Percentiles rank a stretch among this genome's conserved stretches.
phyloP scores from a whole-genome alignment of 2,329 filamentous ascomycete species.

The Bipolaris sorokiniana region DNA sequence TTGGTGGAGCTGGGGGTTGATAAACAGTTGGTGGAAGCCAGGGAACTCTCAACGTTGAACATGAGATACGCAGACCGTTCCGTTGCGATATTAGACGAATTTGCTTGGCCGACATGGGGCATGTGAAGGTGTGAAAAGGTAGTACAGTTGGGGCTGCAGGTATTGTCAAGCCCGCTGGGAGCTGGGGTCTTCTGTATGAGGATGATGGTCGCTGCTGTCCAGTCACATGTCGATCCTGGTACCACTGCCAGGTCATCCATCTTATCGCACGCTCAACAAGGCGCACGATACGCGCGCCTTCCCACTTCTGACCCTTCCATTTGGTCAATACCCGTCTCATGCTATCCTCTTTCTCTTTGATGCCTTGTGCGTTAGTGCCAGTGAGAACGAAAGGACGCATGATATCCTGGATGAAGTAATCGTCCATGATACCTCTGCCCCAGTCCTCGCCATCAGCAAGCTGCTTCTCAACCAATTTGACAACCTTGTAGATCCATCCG shows the following conservation, averaged over 20 bases:
- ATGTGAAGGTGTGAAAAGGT: slow-evolving; percentile 97
- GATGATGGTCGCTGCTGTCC: slow-evolving; percentile 61
- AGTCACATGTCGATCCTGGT: slow-evolving; percentile 76
- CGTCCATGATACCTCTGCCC: slow-evolving; percentile 73
- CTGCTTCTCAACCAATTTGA: slow-evolving; percentile 88
- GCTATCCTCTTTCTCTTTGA: slow-evolving; percentile 46
- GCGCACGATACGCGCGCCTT: slow-evolving; percentile 83
- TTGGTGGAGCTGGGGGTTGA: slow-evolving; percentile 81
- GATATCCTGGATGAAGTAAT: slow-evolving; percentile 50
- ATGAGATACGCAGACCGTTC: slow-evolving; percentile 91
- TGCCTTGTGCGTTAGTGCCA: slow-evolving; percentile 38
- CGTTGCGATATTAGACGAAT: slow-evolving; percentile 93
- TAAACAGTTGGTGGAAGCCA: slow-evolving; percentile 87
- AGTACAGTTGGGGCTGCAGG: slow-evolving; percentile 92
- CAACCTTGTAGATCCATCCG: slow-evolving; percentile 88
- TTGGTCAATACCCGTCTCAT: slow-evolving; percentile 47
- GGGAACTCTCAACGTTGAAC: slow-evolving; percentile 80
- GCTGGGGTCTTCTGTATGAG: slow-evolving; percentile 72
- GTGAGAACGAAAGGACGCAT: slow-evolving; percentile 55
- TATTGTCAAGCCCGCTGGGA: slow-evolving; percentile 75
- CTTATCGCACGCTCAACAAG: slow-evolving; percentile 85
- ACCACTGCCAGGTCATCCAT: slow-evolving; percentile 82
- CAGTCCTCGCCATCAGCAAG: slow-evolving; percentile 84
- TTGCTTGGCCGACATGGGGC: slow-evolving; percentile 86
- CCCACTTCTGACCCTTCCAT: slow-evolving; percentile 81